Conservation (phyloP, 176 grass and related monocot genomes). For the Oryza glaberrima region DNA sequence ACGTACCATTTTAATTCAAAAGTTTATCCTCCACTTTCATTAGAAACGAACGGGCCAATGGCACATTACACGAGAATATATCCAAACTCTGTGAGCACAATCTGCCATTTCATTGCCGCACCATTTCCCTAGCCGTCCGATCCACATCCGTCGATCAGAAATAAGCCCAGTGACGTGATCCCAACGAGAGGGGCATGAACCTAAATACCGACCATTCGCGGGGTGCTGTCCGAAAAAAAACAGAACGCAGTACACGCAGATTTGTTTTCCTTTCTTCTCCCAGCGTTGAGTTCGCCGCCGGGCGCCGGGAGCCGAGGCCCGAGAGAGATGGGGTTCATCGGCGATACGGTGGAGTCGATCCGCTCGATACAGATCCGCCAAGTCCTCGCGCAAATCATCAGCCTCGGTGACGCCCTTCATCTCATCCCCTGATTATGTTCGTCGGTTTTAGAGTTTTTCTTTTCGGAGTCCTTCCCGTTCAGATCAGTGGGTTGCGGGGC, state of each 20-base stretch:
- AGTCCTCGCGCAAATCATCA: conserved; percentile 67
- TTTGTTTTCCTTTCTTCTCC: neutral
- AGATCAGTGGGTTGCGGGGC: neutral
- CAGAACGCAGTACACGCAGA: neutral
- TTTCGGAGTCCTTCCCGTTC: neutral
- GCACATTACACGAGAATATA: too few relatives aligned
- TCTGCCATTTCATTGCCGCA: too few relatives aligned
- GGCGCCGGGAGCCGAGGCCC: neutral
- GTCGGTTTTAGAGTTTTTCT: neutral
- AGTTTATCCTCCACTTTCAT: too few relatives aligned
- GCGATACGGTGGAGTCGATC: conserved; percentile 67
- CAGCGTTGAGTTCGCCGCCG: neutral
- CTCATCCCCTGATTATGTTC: neutral
- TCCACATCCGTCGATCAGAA: neutral
- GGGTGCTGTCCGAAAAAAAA: neutral
- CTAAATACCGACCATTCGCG: neutral
- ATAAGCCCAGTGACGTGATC: neutral
- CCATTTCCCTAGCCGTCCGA: neutral
- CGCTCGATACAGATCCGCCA: conserved; percentile 72
- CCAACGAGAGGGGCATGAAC: neutral
- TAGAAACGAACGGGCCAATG: too few relatives aligned
- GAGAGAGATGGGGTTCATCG: conserved; percentile 61
- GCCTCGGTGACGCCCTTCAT: conserved; percentile 49
- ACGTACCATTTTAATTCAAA: too few relatives aligned
- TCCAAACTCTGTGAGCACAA: too few relatives aligned